phyloP scores from a whole-genome alignment of 805 yeast genomes.

The Candida tammaniensis region DNA sequence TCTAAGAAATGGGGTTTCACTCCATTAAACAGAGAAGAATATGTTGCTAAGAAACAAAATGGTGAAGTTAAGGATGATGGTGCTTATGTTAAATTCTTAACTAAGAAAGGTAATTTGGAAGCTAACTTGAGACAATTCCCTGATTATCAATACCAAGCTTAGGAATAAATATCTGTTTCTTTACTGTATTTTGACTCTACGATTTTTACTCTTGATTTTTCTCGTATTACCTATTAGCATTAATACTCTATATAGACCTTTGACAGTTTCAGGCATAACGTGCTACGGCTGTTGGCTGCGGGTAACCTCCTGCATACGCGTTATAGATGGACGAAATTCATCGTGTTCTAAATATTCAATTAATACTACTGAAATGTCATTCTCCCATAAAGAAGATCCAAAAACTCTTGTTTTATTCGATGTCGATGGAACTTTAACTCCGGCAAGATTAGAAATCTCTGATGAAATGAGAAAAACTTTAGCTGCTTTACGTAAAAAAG shows the following conservation, averaged over 20 bases:
- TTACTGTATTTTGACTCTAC: not conserved
- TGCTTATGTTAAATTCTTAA: conserved; percentile 98
- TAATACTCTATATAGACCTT: no score
- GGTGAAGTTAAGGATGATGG: conserved; percentile 99
- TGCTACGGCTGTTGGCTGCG: no score
- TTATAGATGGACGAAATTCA: no score
- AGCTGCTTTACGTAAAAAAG: conserved; percentile 79
- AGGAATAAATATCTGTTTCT: conserved; percentile 6
- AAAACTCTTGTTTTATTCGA: conserved; percentile 90
- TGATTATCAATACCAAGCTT: conserved; percentile 61
- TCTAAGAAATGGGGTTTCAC: conserved; percentile 99
- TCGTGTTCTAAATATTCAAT: no score
- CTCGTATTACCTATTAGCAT: no score
- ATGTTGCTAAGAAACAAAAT: conserved; percentile 88
- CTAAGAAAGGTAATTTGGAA: conserved; percentile 94
- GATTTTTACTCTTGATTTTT: not conserved
- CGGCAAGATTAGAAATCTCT: conserved; percentile 82
- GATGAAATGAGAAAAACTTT: conserved; percentile 76
- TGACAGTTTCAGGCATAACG: no score
- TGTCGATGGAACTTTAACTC: conserved; percentile 98
- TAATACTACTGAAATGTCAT: conserved; percentile 52
- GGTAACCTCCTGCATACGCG: no score
- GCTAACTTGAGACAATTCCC: conserved; percentile 93
- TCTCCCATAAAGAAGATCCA: conserved; percentile 75
- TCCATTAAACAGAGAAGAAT: conserved; percentile 95